A percentile compares a stretch with the other conserved stretches of the same genome.
phyloP scores from a whole-genome alignment of 495 filamentous ascomycete genomes.

The Choiromyces venosus region DNA sequence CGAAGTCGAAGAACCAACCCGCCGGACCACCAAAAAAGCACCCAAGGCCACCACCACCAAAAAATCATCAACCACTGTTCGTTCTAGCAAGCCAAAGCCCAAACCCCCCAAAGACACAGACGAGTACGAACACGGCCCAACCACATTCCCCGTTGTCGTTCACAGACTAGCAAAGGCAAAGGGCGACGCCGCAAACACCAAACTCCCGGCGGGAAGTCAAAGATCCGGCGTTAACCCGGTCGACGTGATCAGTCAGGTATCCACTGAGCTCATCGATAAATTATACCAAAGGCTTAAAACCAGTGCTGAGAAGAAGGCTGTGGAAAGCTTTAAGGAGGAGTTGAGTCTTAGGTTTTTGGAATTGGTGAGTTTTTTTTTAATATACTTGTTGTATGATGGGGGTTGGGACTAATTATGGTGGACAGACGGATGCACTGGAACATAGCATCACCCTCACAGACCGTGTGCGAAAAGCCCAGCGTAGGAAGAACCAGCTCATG shows the following conservation, averaged over 20 bases:
- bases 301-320: conserved; percentile 17
- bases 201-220: conserved; percentile 25
- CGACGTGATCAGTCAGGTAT: conserved; percentile 34
- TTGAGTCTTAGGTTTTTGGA: conserved; percentile 29
- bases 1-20: background rate
- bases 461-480: conserved; percentile 23
- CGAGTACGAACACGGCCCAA: background rate
- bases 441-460: conserved; percentile 24
- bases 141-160: conserved; percentile 28
- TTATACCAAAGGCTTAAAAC: conserved; percentile 22
- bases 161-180: conserved; percentile 24
- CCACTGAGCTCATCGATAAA: conserved; percentile 29
- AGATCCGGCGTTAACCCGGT: conserved; percentile 35
- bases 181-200: conserved; percentile 1
- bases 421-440: conserved; percentile 34
- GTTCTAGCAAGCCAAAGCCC: conserved; percentile 7
- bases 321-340: conserved; percentile 38
- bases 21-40: background rate
- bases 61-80: background rate
- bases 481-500: conserved; percentile 28
- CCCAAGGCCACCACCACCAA: conserved; percentile 8
- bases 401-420: no score
- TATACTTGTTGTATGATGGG: no score
- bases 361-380: conserved; percentile 15
- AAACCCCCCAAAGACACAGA: conserved; percentile 11